Percentiles rank a stretch among this genome's conserved stretches.
Conservation (phyloP, 2,329 filamentous ascomycete species). For the Apiospora hydei region DNA sequence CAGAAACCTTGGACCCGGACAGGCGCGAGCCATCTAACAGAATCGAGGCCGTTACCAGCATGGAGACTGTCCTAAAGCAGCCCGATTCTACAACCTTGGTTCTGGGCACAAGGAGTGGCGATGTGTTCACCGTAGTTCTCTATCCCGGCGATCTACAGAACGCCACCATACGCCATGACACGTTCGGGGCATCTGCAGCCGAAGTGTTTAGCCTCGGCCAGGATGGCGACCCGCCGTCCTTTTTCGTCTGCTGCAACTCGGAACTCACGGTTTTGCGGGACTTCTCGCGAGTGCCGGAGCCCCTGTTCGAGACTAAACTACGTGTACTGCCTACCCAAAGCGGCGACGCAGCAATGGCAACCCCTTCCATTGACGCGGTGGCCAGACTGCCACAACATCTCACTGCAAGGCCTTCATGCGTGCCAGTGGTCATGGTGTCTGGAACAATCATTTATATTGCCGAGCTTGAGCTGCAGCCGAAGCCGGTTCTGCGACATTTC, state of each 20-base stretch:
- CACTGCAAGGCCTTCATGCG: slow-evolving; percentile 47
- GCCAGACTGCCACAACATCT: slow-evolving; percentile 51
- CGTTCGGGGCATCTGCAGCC: slow-evolving; percentile 40
- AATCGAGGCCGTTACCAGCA: slow-evolving; percentile 55
- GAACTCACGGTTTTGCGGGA: slow-evolving; percentile 35
- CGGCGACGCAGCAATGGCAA: slow-evolving; percentile 51
- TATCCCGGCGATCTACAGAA: slow-evolving; percentile 30
- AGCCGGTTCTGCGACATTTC: slow-evolving; percentile 43
- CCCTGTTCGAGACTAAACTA: slow-evolving; percentile 49
- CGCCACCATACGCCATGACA: slow-evolving; percentile 29
- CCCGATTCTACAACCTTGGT: slow-evolving; percentile 44
- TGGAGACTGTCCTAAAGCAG: slow-evolving; percentile 45
- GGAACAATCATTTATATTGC: slow-evolving; percentile 60
- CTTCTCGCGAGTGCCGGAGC: slow-evolving; percentile 21
- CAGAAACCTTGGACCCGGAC: neutral
- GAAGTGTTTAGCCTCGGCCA: slow-evolving; percentile 37
- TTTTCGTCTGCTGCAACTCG: slow-evolving; percentile 48
- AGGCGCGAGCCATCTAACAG: neutral
- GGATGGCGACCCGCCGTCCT: slow-evolving; percentile 52
- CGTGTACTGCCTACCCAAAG: slow-evolving; percentile 61
- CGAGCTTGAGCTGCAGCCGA: slow-evolving; percentile 51
- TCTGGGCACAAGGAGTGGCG: slow-evolving; percentile 60
- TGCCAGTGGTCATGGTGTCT: slow-evolving; percentile 57
- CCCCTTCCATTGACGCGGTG: slow-evolving; percentile 57
- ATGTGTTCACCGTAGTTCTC: slow-evolving; percentile 51